These are phyloP conservation scores for Amoebophrya sp. DNA, from an alignment of 169 alveolate species.

Conservation along the genomic window DNA sequence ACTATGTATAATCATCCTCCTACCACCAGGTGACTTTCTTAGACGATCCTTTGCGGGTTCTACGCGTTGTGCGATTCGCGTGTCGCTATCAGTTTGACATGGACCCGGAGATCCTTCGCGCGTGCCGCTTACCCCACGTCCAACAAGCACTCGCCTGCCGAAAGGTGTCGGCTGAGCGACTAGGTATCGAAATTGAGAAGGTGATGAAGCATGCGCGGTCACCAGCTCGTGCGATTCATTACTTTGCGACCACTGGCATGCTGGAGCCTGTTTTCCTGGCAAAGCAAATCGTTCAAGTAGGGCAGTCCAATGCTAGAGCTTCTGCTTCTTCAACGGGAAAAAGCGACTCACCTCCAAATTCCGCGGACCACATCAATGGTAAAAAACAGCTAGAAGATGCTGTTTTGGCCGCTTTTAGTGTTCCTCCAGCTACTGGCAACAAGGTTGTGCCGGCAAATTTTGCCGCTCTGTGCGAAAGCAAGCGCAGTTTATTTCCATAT, in stretches of 20 bases:
- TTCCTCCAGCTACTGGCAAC: no score
- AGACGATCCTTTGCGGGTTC: conserved; percentile 95
- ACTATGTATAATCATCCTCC: no score
- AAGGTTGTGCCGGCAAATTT: no score
- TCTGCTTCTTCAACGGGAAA: no score
- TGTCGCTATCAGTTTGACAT: neutral
- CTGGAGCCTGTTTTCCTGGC: neutral
- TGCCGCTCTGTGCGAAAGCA: no score
- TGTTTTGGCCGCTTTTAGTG: no score
- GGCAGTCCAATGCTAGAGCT: no score
- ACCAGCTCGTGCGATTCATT: neutral
- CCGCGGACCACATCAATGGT: no score
- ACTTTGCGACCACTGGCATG: neutral
- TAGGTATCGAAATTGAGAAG: neutral
- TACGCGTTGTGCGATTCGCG: conserved; percentile 91
- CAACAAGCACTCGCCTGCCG: neutral
- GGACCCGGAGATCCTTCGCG: neutral
- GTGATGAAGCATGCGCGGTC: neutral
- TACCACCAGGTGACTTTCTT: conserved; percentile 84
- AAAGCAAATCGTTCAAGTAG: no score
- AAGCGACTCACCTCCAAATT: no score
- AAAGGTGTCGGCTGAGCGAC: neutral
- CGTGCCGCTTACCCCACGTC: neutral
- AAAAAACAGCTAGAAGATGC: no score
- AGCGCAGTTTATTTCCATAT: no score